Evolutionary conservation across 1,284 basidiomycete species (phyloP), one percentile per base, ranked within the genome.

Genomic region (Rhodotorula mucilaginosa): DNA sequence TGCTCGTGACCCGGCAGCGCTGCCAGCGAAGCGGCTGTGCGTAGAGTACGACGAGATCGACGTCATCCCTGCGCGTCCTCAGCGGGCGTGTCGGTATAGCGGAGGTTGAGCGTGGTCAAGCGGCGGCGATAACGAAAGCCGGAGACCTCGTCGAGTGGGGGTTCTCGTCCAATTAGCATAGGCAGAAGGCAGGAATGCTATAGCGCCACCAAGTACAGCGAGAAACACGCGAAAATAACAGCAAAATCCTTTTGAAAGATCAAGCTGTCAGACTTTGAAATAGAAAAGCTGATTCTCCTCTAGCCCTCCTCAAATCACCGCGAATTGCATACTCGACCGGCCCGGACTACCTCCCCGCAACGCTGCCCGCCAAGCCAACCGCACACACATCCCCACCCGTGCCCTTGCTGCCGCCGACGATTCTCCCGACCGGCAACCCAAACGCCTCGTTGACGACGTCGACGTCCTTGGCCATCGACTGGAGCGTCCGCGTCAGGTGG

Each of bases 311-410:
- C 1, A 44, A 44, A 44, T 44, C 39, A 44, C 39, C 39, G 10
- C 39, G 39, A 13, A 44, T 44, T 52, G 21, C 51, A 52, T 0
- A 52, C 10, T 26, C 26, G 26, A 26, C 26, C 26, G 26, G 26
- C 26, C 26, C 3, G 51, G 34, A 44, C 34, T 44, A 44, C 51
- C n/a, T 21, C 51, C 12, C 51, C 23, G 51, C 51, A 2, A 52
- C 51, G 51, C 21, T n/a, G 12, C 13, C 51, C 51, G 39, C 7
- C 39, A 44, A 44, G 39, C 39, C 10, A 10, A 44, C 39, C 39
- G 15, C 31, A 58, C 46, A 57, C 5, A 12, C 74, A 49, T 79
- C 73, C 65, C 85, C 84, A 54, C 51, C 31, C 21, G 60, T 5
- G 26, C 6, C 49, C 7, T 23, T 46, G 48, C 70, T 46, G 48